Conservation (phyloP, 2,329 filamentous ascomycete species). For the Phaeosphaeriaceae sp. region DNA sequence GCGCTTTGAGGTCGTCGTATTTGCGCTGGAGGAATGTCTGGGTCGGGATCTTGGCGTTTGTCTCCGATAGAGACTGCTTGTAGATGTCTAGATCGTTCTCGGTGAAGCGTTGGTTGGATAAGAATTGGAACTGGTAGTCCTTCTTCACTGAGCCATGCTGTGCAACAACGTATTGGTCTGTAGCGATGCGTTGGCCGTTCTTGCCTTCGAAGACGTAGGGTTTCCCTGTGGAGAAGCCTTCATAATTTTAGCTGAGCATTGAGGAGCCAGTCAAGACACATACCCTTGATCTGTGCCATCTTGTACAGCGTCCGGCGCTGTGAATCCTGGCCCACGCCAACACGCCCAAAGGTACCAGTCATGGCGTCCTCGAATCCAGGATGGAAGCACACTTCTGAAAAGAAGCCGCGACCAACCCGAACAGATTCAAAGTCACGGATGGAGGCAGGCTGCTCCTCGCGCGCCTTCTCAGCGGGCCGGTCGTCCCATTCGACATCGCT, state of each 20-base stretch:
- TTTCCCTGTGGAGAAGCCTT: slow-evolving; percentile 78
- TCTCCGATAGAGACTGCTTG: slow-evolving; percentile 72
- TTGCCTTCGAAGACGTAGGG: slow-evolving; percentile 81
- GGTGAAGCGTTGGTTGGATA: slow-evolving; percentile 85
- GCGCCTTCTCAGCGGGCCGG: slow-evolving; percentile 57
- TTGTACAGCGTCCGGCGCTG: slow-evolving; percentile 82
- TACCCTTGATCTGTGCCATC: slow-evolving; percentile 87
- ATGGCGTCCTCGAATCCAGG: slow-evolving; percentile 86
- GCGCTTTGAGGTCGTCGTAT: slow-evolving; percentile 77
- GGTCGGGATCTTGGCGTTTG: slow-evolving; percentile 77
- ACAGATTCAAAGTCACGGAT: slow-evolving; percentile 85
- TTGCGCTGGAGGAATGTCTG: slow-evolving; percentile 73
- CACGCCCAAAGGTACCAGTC: slow-evolving; percentile 82
- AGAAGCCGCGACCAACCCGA: slow-evolving; percentile 82
- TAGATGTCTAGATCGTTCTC: slow-evolving; percentile 86
- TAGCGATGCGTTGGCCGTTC: slow-evolving; percentile 79
- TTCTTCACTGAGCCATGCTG: slow-evolving; percentile 84
- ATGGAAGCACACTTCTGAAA: slow-evolving; percentile 91
- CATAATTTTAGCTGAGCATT: slow-evolving; percentile 28
- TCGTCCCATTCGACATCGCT: slow-evolving; percentile 80
- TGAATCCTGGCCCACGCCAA: slow-evolving; percentile 80
- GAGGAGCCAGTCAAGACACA: slow-evolving; percentile 15
- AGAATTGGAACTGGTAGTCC: slow-evolving; percentile 88
- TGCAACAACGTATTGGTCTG: slow-evolving; percentile 82
- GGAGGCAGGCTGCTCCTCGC: slow-evolving; percentile 73